These are phyloP conservation scores for Arxiozyma telluris DNA, from an alignment of 1,139 yeast species.

Conservation along the genomic window DNA sequence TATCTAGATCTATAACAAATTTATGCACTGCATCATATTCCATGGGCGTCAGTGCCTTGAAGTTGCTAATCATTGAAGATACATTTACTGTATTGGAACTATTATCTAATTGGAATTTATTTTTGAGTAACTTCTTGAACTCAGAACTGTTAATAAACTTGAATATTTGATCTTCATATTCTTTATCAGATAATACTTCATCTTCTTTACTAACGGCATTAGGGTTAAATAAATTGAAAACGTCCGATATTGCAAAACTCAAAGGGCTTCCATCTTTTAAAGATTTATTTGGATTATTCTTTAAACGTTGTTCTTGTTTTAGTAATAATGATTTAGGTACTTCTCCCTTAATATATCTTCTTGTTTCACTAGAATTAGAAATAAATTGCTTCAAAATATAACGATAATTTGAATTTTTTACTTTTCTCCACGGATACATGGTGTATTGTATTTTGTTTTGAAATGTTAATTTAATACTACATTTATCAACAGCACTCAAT, in stretches of 20 bases:
- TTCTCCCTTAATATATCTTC: background rate
- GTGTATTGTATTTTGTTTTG: background rate
- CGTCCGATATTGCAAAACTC: constrained; percentile 18
- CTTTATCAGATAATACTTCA: constrained; percentile 12
- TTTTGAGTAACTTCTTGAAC: constrained; percentile 8
- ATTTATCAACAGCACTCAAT: background rate
- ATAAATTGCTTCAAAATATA: background rate
- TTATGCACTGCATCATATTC: constrained; percentile 15
- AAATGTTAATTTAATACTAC: no score
- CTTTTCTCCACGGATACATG: background rate
- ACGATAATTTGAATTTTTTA: background rate
- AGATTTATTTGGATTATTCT: constrained; percentile 4
- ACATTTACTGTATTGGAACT: constrained; percentile 5
- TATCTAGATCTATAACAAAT: background rate
- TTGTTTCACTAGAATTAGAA: background rate
- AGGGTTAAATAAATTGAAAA: constrained; percentile 19
- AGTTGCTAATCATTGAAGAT: constrained; percentile 7
- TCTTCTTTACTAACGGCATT: constrained; percentile 19
- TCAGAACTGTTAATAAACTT: constrained; percentile 12
- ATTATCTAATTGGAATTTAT: constrained; percentile 9
- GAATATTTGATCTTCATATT: constrained; percentile 6
- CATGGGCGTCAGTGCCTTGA: constrained; percentile 9
- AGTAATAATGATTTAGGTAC: constrained; percentile 9
- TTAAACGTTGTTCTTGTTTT: constrained; percentile 9
- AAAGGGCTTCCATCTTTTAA: constrained; percentile 10